phyloP scores from a whole-genome alignment of 2,329 filamentous ascomycete species.

The Magnaporthiopsis incrustans region DNA sequence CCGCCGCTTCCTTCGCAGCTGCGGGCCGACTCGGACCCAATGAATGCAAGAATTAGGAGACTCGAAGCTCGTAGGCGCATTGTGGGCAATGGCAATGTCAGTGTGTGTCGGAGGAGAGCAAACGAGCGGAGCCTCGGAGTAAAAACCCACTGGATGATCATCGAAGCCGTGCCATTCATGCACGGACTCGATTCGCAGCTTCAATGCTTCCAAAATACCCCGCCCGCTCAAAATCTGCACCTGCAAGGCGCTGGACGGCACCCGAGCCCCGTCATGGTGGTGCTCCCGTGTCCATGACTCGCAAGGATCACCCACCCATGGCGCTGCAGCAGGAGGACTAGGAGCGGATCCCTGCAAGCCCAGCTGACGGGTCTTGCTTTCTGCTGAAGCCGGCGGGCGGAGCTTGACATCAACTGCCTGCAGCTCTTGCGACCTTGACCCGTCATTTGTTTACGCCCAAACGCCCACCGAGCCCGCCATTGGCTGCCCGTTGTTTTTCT shows the following conservation, averaged over 20 bases:
- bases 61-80: background rate
- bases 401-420: slow-evolving; percentile 2
- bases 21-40: background rate
- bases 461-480: slow-evolving; percentile 10
- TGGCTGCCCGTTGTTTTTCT: slow-evolving; percentile 10
- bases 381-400: background rate
- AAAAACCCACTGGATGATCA: background rate
- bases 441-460: slow-evolving; percentile 15
- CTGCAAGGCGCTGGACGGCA: slow-evolving; percentile 1
- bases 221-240: too few species aligned
- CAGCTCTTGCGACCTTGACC: slow-evolving; percentile 2
- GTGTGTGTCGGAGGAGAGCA: background rate
- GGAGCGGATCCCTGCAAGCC: slow-evolving; percentile 2
- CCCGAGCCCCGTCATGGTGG: slow-evolving; percentile 2
- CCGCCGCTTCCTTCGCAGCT: background rate
- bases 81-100: too few species aligned
- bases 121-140: background rate
- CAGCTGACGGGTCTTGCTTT: slow-evolving; percentile 1
- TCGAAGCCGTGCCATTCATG: too few species aligned
- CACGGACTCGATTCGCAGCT: background rate
- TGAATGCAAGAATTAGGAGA: background rate
- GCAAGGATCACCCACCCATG: background rate
- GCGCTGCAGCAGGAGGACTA: slow-evolving; percentile 8
- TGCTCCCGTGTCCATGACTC: background rate
- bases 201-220: too few species aligned